phyloP scores from a whole-genome alignment of 495 filamentous ascomycete species.

The Xylaria acuta region DNA sequence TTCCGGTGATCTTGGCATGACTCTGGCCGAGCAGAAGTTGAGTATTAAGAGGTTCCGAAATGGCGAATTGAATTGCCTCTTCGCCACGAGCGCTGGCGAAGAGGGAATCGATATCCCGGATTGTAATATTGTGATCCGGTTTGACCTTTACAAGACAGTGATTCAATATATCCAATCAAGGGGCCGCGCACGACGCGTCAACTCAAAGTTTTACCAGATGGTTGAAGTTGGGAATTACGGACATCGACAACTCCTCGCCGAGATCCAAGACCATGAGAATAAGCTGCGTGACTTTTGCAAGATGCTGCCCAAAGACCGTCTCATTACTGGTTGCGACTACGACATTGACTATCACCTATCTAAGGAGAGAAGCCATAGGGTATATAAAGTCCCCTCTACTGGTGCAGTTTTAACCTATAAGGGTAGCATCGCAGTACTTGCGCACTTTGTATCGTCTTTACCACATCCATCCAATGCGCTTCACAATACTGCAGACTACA shows the following conservation, averaged over 20 bases:
- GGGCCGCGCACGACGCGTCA: slow-evolving; percentile 78
- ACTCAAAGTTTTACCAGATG: slow-evolving; percentile 88
- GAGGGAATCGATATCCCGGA: slow-evolving; percentile 96
- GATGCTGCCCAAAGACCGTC: slow-evolving; percentile 74
- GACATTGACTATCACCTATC: slow-evolving; percentile 61
- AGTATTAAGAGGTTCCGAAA: slow-evolving; percentile 78
- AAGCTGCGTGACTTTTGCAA: slow-evolving; percentile 77
- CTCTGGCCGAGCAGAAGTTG: slow-evolving; percentile 76
- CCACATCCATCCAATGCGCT: slow-evolving; percentile 65
- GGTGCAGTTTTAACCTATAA: slow-evolving; percentile 83
- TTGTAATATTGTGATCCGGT: slow-evolving; percentile 88
- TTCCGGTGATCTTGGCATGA: slow-evolving; percentile 47
- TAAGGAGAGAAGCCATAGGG: slow-evolving; percentile 61
- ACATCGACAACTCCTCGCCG: slow-evolving; percentile 61
- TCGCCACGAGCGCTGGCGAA: slow-evolving; percentile 91
- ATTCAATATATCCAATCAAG: slow-evolving; percentile 97
- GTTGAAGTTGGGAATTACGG: slow-evolving; percentile 68
- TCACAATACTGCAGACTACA: slow-evolving; percentile 64
- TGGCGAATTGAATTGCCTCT: slow-evolving; percentile 85
- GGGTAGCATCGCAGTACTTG: slow-evolving; percentile 70
- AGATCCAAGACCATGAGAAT: slow-evolving; percentile 61
- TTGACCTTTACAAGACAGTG: slow-evolving; percentile 87
- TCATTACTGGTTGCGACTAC: slow-evolving; percentile 67
- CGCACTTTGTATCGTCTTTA: slow-evolving; percentile 59
- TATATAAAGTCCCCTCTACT: slow-evolving; percentile 69